Evolutionary conservation across 2,329 filamentous ascomycete species (phyloP), one percentile per base, ranked within the genome.

Genomic region (Verticillium zaregamsianum): DNA sequence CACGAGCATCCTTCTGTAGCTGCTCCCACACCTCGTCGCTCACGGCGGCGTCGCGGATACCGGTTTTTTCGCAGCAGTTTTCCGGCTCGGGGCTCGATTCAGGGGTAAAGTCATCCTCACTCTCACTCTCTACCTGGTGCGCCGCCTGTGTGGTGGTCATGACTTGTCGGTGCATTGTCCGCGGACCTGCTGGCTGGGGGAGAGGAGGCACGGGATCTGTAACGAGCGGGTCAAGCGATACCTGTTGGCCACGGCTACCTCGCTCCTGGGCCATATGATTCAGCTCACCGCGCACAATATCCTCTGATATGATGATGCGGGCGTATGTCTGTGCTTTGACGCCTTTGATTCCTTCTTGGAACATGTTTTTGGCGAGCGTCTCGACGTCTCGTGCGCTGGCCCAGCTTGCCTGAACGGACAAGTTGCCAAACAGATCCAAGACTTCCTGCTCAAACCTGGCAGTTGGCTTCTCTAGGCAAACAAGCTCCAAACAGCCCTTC

Each of bases 301-400:
- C 54, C 14, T 73, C 63, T 0, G 67, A 65, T 1, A 76, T n/a
- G 2, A 73, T 20, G 11, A 39, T 35, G 1, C 20, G 31, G n/a
- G 31, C 39, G 2, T 37, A 17, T 3, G 37, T 23, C 17, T 35
- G 23, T 14, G 11, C 20, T 23, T 60, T 25, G 17, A 33, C 7
- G 3, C 68, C 69, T 61, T 73, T 74, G 62, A 75, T 71, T n/a
- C 73, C 64, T 20, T 63, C 68, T 17, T 72, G 70, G 64, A 86
- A 85, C 1, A 89, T 80, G 1, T 59, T 67, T 61, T 82, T 85
- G 0, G 75, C 78, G 0, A 90, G 54, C 0, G 80, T 82, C 14
- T 83, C 73, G 1, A 91, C 80, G 56, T 91, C 88, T 4, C 88
- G 79, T 0, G 82, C 87, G 64, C 85, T 90, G 0, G 82, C 88